Percentiles rank a stretch among this genome's conserved stretches.
Conservation (phyloP, 2,329 filamentous ascomycete species). For the Epichloe aotearoae region DNA sequence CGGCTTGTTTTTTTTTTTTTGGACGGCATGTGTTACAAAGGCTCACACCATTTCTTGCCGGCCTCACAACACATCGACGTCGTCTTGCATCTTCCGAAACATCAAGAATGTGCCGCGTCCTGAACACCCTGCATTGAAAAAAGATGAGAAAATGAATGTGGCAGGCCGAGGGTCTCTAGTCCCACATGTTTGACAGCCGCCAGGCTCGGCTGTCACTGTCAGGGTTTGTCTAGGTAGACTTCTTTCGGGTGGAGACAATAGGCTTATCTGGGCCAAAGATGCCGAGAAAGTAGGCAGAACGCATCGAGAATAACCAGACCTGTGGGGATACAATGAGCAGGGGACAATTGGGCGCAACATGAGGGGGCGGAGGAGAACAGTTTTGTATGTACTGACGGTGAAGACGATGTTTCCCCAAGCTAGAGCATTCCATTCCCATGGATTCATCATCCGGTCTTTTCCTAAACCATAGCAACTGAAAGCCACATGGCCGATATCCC, state of each 20-base stretch:
- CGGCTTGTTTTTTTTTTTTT: neutral
- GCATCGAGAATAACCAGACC: conserved; percentile 41
- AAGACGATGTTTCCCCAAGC: conserved; percentile 61
- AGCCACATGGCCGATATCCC: conserved; percentile 54
- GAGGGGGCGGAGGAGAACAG: neutral
- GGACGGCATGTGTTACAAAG: neutral
- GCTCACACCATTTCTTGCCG: conserved; percentile 1
- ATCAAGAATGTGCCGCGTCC: neutral
- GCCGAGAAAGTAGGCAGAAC: conserved; percentile 45
- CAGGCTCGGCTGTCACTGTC: conserved; percentile 1
- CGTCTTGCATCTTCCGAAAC: conserved; percentile 3
- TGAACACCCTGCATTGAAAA: neutral
- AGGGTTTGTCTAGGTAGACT: conserved; percentile 11
- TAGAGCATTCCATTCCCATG: conserved; percentile 52
- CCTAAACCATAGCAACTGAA: conserved; percentile 48
- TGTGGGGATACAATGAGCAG: conserved; percentile 12
- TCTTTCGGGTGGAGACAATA: conserved; percentile 10
- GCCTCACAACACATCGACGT: neutral
- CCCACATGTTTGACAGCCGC: neutral
- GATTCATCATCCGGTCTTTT: conserved; percentile 35
- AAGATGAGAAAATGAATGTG: neutral
- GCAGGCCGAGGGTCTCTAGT: neutral
- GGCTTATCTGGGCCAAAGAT: conserved; percentile 38
- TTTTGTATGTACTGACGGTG: conserved; percentile 34
- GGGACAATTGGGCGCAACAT: neutral